Evolutionary conservation across 345 rosid species (phyloP).

Genomic region (Atalantia buxifolia): DNA sequence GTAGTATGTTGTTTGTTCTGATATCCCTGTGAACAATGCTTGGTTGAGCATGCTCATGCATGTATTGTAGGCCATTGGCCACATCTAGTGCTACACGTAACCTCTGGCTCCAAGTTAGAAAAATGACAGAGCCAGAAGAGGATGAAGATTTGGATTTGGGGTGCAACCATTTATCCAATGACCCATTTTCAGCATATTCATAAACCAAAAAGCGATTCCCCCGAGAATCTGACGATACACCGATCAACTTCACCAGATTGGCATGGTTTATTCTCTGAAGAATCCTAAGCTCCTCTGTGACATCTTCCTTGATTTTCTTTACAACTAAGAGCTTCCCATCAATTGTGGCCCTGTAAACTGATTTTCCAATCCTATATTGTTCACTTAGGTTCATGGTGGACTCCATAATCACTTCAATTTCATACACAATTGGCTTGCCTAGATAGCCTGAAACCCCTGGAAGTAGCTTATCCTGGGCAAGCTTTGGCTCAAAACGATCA

Average conservation of each 20-base stretch:
- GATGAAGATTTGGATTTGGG: conserved; percentile 25
- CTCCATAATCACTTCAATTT: conserved; percentile 35
- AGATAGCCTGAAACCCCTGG: conserved; percentile 53
- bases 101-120: conserved; percentile 55
- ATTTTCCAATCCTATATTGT: conserved; percentile 41
- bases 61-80: conserved; percentile 57
- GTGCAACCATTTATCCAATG: conserved; percentile 49
- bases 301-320: conserved; percentile 42
- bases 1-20: conserved; percentile 47
- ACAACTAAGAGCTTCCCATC: conserved; percentile 44
- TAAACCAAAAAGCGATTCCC: conserved; percentile 52
- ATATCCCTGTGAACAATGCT: conserved; percentile 53
- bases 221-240: conserved; percentile 36
- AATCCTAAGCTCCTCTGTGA: conserved; percentile 47
- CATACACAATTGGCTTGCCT: conserved; percentile 45
- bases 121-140: conserved; percentile 20
- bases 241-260: conserved; percentile 58
- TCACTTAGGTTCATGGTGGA: conserved; percentile 47
- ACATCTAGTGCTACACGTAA: conserved; percentile 49
- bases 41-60: conserved; percentile 64
- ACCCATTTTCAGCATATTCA: conserved; percentile 62
- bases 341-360: conserved; percentile 47
- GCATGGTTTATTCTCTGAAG: conserved; percentile 56
- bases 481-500: conserved; percentile 28
- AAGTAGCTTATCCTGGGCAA: conserved; percentile 42